Evolutionary conservation across 2,329 filamentous ascomycete genomes (phyloP), one percentile per base, ranked within the genome.

Genomic region (Chalaropsis thielavioides): DNA sequence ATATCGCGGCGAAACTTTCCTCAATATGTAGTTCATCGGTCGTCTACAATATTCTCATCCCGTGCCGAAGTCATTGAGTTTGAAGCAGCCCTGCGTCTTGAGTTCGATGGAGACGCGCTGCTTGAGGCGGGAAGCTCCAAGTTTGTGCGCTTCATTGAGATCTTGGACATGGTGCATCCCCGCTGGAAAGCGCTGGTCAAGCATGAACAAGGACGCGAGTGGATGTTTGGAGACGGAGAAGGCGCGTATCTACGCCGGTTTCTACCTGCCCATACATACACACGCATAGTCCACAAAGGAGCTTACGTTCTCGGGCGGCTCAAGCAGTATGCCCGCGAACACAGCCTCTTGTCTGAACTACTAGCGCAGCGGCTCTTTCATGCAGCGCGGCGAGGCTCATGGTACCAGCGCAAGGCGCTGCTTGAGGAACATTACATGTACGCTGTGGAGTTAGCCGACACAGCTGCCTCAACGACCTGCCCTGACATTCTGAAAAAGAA

Each of bases 351-450:
- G 1, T 79, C 76, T 0, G 89, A 94, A 71, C 80, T 99, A 2
- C 82, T 99, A 0, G 76, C 76, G 2, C 94, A 99, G 72, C 82
- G 82, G 3, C 80, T 96, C 0, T 97, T 97, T 70, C 92, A 97
- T 70, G 80, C 88, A 54, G 84, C 91, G 1, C 83, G 92, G 35
- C 83, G 94, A 51, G 94, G 94, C 0, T 84, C 86, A 0, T 99
- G 94, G 94, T 97, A 97, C 72, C 92, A 96, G 72, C 88, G 94
- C 22, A 96, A 95, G 75, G 94, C 92, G 0, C 77, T 99, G 0
- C 75, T 99, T 1, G 94, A 99, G 76, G 94, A 99, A 73, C 91
- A 95, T 72, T 97, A 99, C 74, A 92, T 97, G 89, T 81, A 85
- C 71, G 78, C 80, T 3, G 72, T 88, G 5, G 19, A 43, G 17